Evolutionary conservation across 345 rosid genomes (phyloP).

Genomic region (Turritis glabra): DNA sequence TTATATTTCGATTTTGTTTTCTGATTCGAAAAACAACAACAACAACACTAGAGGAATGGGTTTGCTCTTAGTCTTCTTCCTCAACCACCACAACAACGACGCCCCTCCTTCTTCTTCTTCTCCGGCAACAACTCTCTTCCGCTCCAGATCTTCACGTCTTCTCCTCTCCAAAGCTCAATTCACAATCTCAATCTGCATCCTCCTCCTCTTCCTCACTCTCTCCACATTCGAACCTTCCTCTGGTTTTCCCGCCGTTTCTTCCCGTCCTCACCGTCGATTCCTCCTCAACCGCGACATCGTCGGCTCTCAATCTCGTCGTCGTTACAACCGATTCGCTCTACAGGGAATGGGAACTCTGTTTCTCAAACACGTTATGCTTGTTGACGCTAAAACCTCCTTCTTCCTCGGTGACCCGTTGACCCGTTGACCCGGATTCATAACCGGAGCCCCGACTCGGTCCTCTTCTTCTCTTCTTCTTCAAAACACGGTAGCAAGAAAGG

Average conservation of each 20-base stretch:
- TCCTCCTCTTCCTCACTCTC: constrained; percentile 69
- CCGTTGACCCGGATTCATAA: constrained; percentile 67
- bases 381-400: constrained; percentile 52
- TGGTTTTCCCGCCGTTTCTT: constrained; percentile 30
- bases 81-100: constrained; percentile 38
- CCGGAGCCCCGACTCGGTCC: constrained; percentile 65
- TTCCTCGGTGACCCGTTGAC: constrained; percentile 66
- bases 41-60: constrained; percentile 52
- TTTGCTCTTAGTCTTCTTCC: constrained; percentile 81
- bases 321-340: constrained; percentile 15
- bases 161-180: constrained; percentile 73
- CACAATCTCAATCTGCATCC: constrained; percentile 76
- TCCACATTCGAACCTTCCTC: constrained; percentile 78
- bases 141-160: constrained; percentile 42
- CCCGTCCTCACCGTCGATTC: constrained; percentile 36
- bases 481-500: constrained; percentile 45
- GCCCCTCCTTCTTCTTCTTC: constrained; percentile 25
- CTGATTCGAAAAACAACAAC: constrained; percentile 20
- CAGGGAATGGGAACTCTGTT: constrained; percentile 45
- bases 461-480: constrained; percentile 32
- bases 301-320: not conserved
- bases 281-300: constrained; percentile 36
- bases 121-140: constrained; percentile 44
- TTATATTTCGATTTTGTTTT: not conserved
- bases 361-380: constrained; percentile 61